These are phyloP conservation scores for Nitzschia inconspicua DNA, from an alignment of 108 stramenopile genomes.

Conservation along the genomic window DNA sequence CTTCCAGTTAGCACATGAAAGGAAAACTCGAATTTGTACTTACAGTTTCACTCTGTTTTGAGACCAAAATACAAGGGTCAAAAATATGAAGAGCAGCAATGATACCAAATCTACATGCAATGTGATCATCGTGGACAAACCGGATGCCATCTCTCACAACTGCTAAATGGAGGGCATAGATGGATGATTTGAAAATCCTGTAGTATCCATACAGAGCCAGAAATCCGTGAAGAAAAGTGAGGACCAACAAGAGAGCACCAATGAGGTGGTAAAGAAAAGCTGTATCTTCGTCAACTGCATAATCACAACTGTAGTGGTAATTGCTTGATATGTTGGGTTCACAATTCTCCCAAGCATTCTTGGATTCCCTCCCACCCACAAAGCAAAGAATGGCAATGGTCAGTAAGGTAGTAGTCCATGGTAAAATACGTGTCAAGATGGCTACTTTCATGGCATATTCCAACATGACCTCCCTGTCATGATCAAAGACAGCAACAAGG, in stretches of 20 bases:
- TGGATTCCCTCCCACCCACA: no score
- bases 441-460: neutral
- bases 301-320: no score
- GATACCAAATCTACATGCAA: neutral
- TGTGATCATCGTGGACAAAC: constrained; percentile 7
- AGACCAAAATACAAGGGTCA: constrained; percentile 1
- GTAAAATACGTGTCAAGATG: neutral
- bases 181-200: neutral
- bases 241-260: no score
- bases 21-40: no score
- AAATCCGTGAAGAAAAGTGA: no score
- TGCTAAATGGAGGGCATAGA: constrained; percentile 3
- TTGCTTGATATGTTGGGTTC: no score
- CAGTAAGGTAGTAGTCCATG: no score
- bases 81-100: neutral
- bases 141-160: constrained; percentile 13
- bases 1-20: no score
- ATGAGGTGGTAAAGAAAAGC: no score
- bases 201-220: constrained; percentile 1
- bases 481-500: constrained; percentile 14
- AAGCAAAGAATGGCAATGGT: no score
- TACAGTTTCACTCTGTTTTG: neutral
- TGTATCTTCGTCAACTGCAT: no score
- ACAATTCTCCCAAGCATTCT: no score
- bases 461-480: constrained; percentile 11